These are phyloP conservation scores for Salix viminalis DNA, from an alignment of 345 rosid species.

Conservation along the genomic window DNA sequence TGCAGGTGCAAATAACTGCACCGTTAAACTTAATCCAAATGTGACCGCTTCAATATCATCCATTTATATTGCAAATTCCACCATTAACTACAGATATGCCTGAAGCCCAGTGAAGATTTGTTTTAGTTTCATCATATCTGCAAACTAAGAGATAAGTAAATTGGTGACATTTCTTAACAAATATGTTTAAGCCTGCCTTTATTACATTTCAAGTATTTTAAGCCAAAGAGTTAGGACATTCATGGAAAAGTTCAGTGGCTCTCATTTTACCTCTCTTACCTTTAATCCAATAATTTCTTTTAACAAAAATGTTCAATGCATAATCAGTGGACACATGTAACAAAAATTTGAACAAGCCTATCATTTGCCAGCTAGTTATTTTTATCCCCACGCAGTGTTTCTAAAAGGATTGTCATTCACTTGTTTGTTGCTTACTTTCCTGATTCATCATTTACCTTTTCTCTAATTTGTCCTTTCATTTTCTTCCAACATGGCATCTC, in stretches of 20 bases:
- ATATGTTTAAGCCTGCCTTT: not conserved
- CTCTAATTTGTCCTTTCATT: not conserved
- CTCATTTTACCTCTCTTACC: not conserved
- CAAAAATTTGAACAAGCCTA: not conserved
- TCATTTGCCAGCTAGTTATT: not conserved
- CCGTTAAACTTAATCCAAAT: not conserved
- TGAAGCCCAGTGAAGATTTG: not conserved
- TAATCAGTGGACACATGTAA: not conserved
- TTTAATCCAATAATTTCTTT: not conserved
- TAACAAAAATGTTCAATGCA: not conserved
- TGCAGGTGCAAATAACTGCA: not conserved
- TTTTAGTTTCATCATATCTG: not conserved
- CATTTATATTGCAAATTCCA: constrained; percentile 3
- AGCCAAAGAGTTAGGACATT: not conserved
- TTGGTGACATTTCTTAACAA: not conserved
- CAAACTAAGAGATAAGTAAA: not conserved
- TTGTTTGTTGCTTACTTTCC: not conserved
- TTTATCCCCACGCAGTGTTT: not conserved
- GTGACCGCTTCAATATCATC: not conserved
- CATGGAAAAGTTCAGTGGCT: not conserved
- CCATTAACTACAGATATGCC: not conserved
- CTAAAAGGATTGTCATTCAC: not conserved
- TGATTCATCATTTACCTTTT: not conserved
- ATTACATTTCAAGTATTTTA: not conserved
- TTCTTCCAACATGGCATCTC: not conserved